These are phyloP conservation scores for Penicillium sp. DNA, from an alignment of 2,329 filamentous ascomycete species.

Conservation along the genomic window DNA sequence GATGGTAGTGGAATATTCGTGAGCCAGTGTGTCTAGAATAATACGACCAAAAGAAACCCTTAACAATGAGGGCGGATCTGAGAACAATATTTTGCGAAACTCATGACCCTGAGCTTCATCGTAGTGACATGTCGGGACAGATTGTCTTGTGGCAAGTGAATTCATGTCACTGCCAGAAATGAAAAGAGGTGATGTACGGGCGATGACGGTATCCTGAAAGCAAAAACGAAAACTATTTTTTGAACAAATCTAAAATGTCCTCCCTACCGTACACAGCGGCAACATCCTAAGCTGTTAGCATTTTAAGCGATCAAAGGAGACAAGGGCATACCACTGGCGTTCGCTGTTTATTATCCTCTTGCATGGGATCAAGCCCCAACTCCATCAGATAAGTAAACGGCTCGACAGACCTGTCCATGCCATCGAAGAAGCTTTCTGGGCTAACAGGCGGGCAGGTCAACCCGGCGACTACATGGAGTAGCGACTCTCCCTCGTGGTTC, in stretches of 20 bases:
- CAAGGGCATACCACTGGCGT: conserved; percentile 6
- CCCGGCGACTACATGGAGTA: not conserved
- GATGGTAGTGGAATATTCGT: no score
- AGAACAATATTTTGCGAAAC: no score
- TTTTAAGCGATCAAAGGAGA: not conserved
- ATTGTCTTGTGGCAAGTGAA: no score
- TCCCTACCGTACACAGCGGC: conserved; percentile 1
- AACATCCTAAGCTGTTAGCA: not conserved
- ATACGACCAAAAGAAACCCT: no score
- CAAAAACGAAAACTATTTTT: not conserved
- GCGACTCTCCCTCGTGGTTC: not conserved
- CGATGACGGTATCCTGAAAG: not conserved
- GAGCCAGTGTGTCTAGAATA: no score
- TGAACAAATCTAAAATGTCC: conserved; percentile 2
- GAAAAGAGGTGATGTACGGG: not conserved
- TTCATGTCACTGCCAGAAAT: no score
- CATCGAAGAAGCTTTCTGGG: not conserved
- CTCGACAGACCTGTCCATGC: not conserved
- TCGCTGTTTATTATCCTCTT: conserved; percentile 16
- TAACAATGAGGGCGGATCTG: no score
- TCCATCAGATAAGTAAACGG: not conserved
- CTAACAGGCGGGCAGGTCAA: not conserved
- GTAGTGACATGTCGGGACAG: no score
- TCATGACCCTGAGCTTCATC: no score
- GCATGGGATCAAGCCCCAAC: conserved; percentile 16